Base-by-base conservation (phyloP, 495 filamentous ascomycete genomes). In the Aspergillus carlsbadensis region DNA sequence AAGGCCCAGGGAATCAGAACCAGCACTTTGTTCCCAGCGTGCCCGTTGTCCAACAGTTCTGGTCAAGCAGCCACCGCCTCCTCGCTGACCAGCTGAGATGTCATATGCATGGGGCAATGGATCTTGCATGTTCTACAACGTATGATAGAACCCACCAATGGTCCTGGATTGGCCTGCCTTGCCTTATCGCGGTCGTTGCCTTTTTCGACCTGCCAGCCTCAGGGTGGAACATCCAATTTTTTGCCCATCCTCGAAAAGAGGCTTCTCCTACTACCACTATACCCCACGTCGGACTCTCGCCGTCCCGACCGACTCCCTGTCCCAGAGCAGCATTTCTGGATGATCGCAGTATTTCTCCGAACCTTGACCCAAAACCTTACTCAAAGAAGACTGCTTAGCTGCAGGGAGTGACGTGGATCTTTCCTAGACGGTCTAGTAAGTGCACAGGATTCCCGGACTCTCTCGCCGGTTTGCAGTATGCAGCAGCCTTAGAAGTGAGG, bases 71-170 rank as follows among this genome's bases (percentile, higher is more conserved):
- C 41, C 41, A 54, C 54, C 37, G 40, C 44, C 54, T 45, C 51
- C 58, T 56, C 24, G 45, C 46, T 37, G 47, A 47, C 46, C 24
- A 64, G 46, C 36, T 59, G 58, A 61, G 62, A 65, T 59, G 62
- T 65, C 62, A 61, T 65, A 61, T 65, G 63, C 63, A 65, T 54
- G 59, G 54, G 63, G 45, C 54, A 57, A 60, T 57, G 58, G 50
- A 58, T 62, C 59, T 58, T 62, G 59, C 59, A 65, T 61, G 36
- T 35, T 52, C 51, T n/a, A n/a, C n/a, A n/a, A n/a, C n/a, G n/a
- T 54, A 49, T 58, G 42, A 41, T 10, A 8, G 42, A 35, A 22
- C 39, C 15, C 47, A 33, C 55, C 57, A 60, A 61, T 64, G 58
- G 57, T n/a, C 10, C 31, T 39, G 22, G 49, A 43, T 14, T 55